Evolutionary conservation across 306 rosid species (phyloP), one percentile per base, ranked within the genome.

Genomic region (Rubus idaeus): DNA sequence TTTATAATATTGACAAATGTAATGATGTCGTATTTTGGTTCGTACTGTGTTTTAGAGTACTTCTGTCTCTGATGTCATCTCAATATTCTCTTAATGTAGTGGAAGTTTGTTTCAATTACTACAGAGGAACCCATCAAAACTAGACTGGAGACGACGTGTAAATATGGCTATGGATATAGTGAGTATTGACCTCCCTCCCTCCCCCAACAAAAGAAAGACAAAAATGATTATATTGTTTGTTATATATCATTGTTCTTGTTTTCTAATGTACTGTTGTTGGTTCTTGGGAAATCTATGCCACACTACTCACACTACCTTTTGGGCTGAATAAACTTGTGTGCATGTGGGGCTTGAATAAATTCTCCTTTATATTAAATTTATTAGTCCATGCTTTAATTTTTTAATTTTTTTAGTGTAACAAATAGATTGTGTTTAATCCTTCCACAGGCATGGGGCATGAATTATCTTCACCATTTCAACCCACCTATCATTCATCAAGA

Each of bases 161-260:
- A 92, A 86, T 86, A 95, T 95, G 98, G 97, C 99, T 70, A 85
- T 95, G 82, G 98, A 95, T 82, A 91, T 92, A 77, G 99, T 95
- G 83, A 89, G 99, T 92, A 62, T 79, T 75, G 64, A 45, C 9
- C n/a, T 35, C 63, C 39, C 42, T 35, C 68, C 68, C 10, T 60
- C 17, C 44, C 30, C 30, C 20, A 70, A 78, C 39, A 40, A 5
- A 18, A 2, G 17, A 41, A 10, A 40, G 46, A 63, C 40, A 30
- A 26, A 26, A 50, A 50, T 1, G 21, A 41, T 41, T 5, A 2
- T 5, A 11, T n/a, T 18, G 50, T 51, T 71, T 17, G 10, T 71
- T 35, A 8, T 2, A 26, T 35, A 21, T 26, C 37, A 6, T 70
- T 70, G 26, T 12, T 57, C 37, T 21, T 8, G 63, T 57, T 57